Evolutionary conservation across 352 stramenopile species (phyloP).

Genomic region (Pythium guiyangense): DNA sequence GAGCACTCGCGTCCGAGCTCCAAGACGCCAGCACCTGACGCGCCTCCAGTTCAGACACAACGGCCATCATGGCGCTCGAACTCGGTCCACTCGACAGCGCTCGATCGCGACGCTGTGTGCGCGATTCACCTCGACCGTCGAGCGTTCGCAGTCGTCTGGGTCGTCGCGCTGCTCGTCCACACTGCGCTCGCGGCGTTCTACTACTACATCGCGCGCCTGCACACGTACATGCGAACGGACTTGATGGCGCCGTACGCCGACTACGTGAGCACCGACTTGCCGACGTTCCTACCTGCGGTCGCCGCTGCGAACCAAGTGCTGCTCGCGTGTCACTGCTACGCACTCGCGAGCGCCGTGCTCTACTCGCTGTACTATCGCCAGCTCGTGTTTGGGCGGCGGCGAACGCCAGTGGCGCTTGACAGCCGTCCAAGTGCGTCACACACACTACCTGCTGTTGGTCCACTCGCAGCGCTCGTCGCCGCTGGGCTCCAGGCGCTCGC

Average conservation of each 20-base stretch:
- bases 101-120: neutral
- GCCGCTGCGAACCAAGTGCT: neutral
- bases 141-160: neutral
- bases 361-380: conserved; percentile 5
- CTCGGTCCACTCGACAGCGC: neutral
- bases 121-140: neutral
- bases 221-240: conserved; percentile 1
- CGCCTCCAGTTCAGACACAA: neutral
- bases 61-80: neutral
- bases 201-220: conserved; percentile 3
- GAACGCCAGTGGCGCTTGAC: no score
- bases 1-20: no score
- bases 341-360: conserved; percentile 1
- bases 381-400: neutral
- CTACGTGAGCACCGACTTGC: conserved; percentile 1
- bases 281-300: conserved; percentile 2
- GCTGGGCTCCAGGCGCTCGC: neutral
- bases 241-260: neutral
- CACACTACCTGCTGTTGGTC: no score
- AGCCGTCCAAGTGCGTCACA: no score
- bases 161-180: conserved; percentile 1
- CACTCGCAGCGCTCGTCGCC: neutral
- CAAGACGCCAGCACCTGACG: no score
- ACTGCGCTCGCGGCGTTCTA: conserved; percentile 5
- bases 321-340: neutral